phyloP scores from a whole-genome alignment of 352 stramenopile species.

The Pythium aristosporum region DNA sequence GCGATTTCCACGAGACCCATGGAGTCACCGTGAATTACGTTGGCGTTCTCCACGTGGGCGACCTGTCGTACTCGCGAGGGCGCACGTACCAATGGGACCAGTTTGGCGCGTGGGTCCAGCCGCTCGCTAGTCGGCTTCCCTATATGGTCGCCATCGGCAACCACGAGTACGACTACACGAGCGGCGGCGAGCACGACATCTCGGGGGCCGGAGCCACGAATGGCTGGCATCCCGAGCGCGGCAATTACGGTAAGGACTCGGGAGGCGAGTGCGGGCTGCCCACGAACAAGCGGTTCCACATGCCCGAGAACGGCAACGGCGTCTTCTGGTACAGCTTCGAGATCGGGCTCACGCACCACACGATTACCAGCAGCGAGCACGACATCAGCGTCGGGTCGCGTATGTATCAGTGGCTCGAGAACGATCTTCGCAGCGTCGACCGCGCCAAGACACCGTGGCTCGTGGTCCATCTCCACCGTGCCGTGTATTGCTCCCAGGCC shows the following conservation, averaged over 20 bases:
- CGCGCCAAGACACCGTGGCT: conserved; percentile 29
- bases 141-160: conserved; percentile 57
- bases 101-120: conserved; percentile 62
- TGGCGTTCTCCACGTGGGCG: conserved; percentile 67
- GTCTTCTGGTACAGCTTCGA: conserved; percentile 34
- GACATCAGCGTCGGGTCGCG: conserved; percentile 20
- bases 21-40: conserved; percentile 30
- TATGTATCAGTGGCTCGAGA: conserved; percentile 31
- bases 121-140: conserved; percentile 55
- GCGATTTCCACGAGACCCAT: conserved; percentile 24
- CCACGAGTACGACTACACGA: conserved; percentile 27
- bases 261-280: conserved; percentile 73
- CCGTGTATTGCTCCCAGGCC: conserved; percentile 27
- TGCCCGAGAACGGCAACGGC: conserved; percentile 35
- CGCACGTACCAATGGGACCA: conserved; percentile 72
- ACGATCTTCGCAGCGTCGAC: conserved; percentile 14
- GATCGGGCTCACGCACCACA: conserved; percentile 26
- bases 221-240: conserved; percentile 14
- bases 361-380: conserved; percentile 32
- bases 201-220: conserved; percentile 19
- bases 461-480: conserved; percentile 19
- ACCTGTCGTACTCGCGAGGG: conserved; percentile 63
- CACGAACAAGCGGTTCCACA: conserved; percentile 50
- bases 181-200: conserved; percentile 16
- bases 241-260: conserved; percentile 26